Base-by-base conservation (phyloP, 2,329 filamentous ascomycete species). In the Phialophora tarda region DNA sequence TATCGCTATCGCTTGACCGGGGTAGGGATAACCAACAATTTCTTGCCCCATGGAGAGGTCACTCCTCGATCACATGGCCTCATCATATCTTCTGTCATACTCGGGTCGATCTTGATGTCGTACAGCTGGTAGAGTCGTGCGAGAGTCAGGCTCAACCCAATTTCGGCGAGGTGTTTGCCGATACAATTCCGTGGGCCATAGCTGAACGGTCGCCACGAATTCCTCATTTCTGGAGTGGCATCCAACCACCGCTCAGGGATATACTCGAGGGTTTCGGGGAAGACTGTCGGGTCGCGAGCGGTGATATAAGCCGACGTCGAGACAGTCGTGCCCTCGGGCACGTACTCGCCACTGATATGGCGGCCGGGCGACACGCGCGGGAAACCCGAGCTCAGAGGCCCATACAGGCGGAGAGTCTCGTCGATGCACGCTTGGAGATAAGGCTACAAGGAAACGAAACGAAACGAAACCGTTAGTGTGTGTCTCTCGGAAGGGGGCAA, bases 221-320 rank as follows among this genome's bases (percentile, higher is more conserved):
- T 73, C 50, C 72, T 71, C 71, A 79, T 79, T 44, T 79, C 76
- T 4, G 75, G 67, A 1, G 72, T 77, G 0, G 75, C 64, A 5
- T 78, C 68, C 1, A 81, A 65, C 84, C 83, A 85, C 55, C 84
- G 74, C 53, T 84, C 82, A 0, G 84, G 83, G n/a, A 72, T 68
- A 70, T 84, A 85, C 11, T 53, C 63, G 44, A n/a, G 44, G 1
- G 44, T 14, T 1, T 47, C 21, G 30, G 78, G 76, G 60, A 83
- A 85, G 2, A 82, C 73, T 0, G 66, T 62, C 0, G 78, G 74
- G 60, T 83, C 78, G 21, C 77, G 77, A 67, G 80, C 77, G 6
- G 75, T 77, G 4, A 77, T 74, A 58, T 77, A 79, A 1, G 79
- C 56, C 73, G 0, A 80, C 80, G 67, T 82, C 77, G 34, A 74